phyloP scores from a whole-genome alignment of 768 basidiomycete genomes.

The Boletus rufocinnamomeus region DNA sequence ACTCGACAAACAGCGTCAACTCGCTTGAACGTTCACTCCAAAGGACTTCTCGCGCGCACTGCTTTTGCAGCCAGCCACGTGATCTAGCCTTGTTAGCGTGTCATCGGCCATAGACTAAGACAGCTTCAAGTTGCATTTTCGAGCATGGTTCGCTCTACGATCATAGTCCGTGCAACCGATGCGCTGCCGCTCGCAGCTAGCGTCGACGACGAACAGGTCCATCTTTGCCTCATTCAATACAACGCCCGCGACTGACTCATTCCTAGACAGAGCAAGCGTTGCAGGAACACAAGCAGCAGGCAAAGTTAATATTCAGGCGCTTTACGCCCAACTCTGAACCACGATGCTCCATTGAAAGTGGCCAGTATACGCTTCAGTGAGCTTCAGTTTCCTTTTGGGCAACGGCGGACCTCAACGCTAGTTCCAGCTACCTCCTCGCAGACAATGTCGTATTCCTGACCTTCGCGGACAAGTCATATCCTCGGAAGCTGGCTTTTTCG shows the following conservation, averaged over 20 bases:
- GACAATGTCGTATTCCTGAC: slow-evolving; percentile 95
- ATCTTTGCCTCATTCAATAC: slow-evolving; percentile 16
- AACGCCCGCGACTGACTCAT: slow-evolving; percentile 3
- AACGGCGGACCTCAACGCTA: slow-evolving; percentile 8
- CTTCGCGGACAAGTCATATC: slow-evolving; percentile 96
- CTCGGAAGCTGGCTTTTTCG: slow-evolving; percentile 94
- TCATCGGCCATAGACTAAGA: background rate
- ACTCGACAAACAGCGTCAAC: background rate
- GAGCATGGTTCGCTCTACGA: slow-evolving; percentile 83
- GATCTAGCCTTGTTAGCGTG: slow-evolving; percentile 8
- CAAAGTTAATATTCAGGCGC: slow-evolving; percentile 94
- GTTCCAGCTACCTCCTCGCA: slow-evolving; percentile 83
- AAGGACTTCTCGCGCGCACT: background rate
- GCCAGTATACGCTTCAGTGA: slow-evolving; percentile 93
- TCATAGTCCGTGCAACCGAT: slow-evolving; percentile 82
- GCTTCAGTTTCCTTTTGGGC: slow-evolving; percentile 35
- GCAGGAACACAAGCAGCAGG: slow-evolving; percentile 98
- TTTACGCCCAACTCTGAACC: slow-evolving; percentile 94
- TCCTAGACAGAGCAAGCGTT: slow-evolving; percentile 86
- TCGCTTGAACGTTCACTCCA: background rate
- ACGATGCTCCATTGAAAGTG: slow-evolving; percentile 95
- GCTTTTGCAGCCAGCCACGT: slow-evolving; percentile 12
- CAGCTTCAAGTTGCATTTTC: background rate
- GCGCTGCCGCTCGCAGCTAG: slow-evolving; percentile 91
- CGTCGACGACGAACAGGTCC: slow-evolving; percentile 95